Percentiles rank a stretch among this genome's conserved stretches.
These are phyloP conservation scores for Quercus lobata DNA, from an alignment of 331 rosid species.

Conservation along the genomic window DNA sequence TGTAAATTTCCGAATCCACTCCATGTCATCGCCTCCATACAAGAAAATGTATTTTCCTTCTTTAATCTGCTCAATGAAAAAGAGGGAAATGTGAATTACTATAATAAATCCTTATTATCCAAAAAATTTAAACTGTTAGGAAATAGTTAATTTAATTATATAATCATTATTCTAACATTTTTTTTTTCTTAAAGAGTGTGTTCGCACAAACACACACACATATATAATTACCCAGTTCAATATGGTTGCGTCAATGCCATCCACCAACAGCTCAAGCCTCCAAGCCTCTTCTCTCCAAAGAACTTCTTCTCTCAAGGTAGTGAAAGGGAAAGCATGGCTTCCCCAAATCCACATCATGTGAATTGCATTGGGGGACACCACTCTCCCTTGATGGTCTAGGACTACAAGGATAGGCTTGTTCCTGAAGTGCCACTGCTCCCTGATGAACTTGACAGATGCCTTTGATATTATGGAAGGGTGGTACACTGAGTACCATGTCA, in stretches of 20 bases:
- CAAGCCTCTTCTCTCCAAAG: conserved; percentile 48
- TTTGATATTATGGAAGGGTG: conserved; percentile 49
- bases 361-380: conserved; percentile 46
- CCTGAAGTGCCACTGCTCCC: conserved; percentile 53
- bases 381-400: conserved; percentile 55
- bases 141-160: too few species aligned
- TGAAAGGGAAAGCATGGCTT: conserved; percentile 48
- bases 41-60: conserved; percentile 41
- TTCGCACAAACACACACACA: too few species aligned
- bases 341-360: conserved; percentile 69
- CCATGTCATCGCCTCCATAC: conserved; percentile 38
- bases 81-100: neutral
- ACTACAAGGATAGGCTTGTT: conserved; percentile 63
- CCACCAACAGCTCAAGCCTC: conserved; percentile 39
- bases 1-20: conserved; percentile 39
- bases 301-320: conserved; percentile 35
- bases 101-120: too few species aligned
- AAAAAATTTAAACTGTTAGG: too few species aligned
- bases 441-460: conserved; percentile 42
- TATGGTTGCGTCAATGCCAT: conserved; percentile 38
- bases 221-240: conserved; percentile 40
- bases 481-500: conserved; percentile 37
- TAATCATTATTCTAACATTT: too few species aligned
- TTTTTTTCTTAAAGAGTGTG: too few species aligned
- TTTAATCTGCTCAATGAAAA: conserved; percentile 24